These are phyloP conservation scores for Fusarium albosuccineum DNA, from an alignment of 2,329 filamentous ascomycete genomes.

Conservation along the genomic window DNA sequence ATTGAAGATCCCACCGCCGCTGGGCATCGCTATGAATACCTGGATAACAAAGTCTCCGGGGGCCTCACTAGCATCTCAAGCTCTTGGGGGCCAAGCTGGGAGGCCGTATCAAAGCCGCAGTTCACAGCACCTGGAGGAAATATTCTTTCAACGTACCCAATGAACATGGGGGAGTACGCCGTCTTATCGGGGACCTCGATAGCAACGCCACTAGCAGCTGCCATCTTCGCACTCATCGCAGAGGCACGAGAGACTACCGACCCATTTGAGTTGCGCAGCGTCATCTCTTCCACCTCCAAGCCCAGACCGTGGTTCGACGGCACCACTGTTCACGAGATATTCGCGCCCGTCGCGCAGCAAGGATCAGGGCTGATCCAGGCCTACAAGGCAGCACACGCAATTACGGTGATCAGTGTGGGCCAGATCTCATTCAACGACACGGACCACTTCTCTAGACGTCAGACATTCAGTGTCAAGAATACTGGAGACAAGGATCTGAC, in stretches of 20 bases:
- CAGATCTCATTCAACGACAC: slow-evolving; percentile 18
- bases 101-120: slow-evolving; percentile 2
- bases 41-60: neutral
- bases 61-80: neutral
- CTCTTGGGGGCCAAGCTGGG: slow-evolving; percentile 11
- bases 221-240: neutral
- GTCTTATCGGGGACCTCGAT: slow-evolving; percentile 5
- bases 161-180: neutral
- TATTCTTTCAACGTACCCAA: neutral
- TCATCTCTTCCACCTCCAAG: neutral
- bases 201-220: neutral
- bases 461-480: slow-evolving; percentile 11
- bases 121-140: slow-evolving; percentile 5
- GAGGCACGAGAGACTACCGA: neutral
- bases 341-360: neutral
- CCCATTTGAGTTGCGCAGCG: neutral
- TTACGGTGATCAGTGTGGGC: neutral
- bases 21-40: neutral
- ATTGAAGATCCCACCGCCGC: neutral
- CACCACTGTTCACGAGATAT: neutral
- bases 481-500: neutral
- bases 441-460: neutral
- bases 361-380: slow-evolving; percentile 4
- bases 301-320: neutral
- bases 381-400: slow-evolving; percentile 3